phyloP scores from a whole-genome alignment of 2,329 filamentous ascomycete genomes.

The Pezicula neosporulosa region DNA sequence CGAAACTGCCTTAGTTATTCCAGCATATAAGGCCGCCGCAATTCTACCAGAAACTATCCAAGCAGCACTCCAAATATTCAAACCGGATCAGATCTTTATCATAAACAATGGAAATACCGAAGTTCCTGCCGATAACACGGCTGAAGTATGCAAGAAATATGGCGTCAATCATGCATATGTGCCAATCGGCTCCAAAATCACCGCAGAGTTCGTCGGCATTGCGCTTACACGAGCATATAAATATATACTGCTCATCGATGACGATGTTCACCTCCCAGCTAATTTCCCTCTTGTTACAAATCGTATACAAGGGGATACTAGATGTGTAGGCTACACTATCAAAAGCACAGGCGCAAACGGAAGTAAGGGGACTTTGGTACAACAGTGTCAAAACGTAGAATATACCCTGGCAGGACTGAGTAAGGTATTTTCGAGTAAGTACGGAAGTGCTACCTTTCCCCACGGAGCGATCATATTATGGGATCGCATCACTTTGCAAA shows the following conservation, averaged over 20 bases:
- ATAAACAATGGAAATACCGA: constrained; percentile 46
- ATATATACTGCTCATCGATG: constrained; percentile 45
- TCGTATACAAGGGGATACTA: constrained; percentile 30
- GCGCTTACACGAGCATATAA: constrained; percentile 41
- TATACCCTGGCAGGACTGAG: constrained; percentile 47
- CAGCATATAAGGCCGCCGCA: constrained; percentile 42
- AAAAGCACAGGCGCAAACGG: no score
- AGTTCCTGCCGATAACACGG: constrained; percentile 43
- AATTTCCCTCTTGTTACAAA: constrained; percentile 44
- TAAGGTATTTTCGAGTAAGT: constrained; percentile 37
- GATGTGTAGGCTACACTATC: no score
- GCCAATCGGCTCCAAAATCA: constrained; percentile 44
- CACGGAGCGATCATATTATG: constrained; percentile 48
- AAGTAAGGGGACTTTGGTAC: constrained; percentile 19
- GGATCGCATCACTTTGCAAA: constrained; percentile 41
- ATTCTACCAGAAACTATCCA: constrained; percentile 38
- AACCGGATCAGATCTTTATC: constrained; percentile 40
- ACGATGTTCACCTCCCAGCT: constrained; percentile 43
- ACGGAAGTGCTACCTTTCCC: constrained; percentile 45
- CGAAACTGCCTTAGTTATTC: constrained; percentile 41
- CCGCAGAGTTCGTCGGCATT: constrained; percentile 45
- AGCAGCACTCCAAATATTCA: constrained; percentile 43
- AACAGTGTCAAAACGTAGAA: constrained; percentile 48
- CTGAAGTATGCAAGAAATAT: constrained; percentile 38
- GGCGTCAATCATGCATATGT: constrained; percentile 46